Base-by-base conservation (phyloP, 805 yeast species). In the Metschnikowia matae region DNA sequence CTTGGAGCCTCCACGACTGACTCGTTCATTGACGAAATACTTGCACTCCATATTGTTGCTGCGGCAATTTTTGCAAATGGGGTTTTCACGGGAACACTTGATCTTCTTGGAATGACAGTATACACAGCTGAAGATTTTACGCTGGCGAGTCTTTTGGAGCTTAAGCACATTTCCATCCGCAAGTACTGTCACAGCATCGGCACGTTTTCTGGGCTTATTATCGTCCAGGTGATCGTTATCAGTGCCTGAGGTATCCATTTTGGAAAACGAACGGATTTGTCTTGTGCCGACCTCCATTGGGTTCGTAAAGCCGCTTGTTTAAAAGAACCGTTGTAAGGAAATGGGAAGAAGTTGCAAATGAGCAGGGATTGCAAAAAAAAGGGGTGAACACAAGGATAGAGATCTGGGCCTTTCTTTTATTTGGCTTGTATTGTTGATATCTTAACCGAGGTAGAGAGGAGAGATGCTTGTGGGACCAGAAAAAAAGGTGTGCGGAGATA, bases 61-160 rank as follows among this genome's bases (percentile, higher is more conserved):
- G 15, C 69, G 66, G 64, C 89, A 84, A 54, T 75, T 74, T 26
- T 71, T 67, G 59, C 88, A 84, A 14, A 76, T 66, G 1, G 87
- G 88, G 39, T 73, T 75, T 38, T 71, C 74, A 52, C 83, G 74
- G n/a, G 81, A 78, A 62, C 88, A 84, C 55, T 80, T 81, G 52
- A 82, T 76, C 65, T 83, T 83, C 63, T 80, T 81, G 39, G 79
- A 73, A 58, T 82, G 84, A 58, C 87, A 82, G 42, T 83, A 69
- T 14, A 78, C 74, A 61, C 87, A 82, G 48, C 80, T 73, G 40
- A 78, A 68, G 40, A 82, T 81, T 57, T 76, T 76, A 48, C 87
- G 62, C 62, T 82, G 87, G 53, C 87, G 75, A 3, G 82, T 69
- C 51, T 78, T 80, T 57, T 82, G 87, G 15, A 81, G 78, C 62